phyloP scores from a whole-genome alignment of 164 flowering plant genomes.

The Amborella trichopoda region DNA sequence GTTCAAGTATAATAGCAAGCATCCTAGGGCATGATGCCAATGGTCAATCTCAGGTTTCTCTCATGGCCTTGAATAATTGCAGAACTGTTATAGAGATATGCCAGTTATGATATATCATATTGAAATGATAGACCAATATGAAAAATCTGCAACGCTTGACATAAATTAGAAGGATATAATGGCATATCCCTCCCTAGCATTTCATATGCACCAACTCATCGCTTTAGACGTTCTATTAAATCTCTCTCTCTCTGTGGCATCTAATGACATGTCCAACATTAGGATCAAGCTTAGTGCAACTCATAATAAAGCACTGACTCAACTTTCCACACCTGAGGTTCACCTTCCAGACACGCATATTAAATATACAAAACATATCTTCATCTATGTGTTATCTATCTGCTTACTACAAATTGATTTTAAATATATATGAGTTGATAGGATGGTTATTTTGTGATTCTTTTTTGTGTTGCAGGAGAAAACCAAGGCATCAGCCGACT shows the following conservation, averaged over 20 bases:
- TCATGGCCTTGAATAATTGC: not conserved
- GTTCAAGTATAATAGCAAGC: conserved; percentile 80
- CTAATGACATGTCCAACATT: no score
- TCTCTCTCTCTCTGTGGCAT: no score
- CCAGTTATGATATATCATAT: not conserved
- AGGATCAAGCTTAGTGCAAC: no score
- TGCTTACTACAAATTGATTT: not conserved
- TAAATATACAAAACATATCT: not conserved
- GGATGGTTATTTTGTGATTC: not conserved
- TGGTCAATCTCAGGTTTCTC: conserved; percentile 35
- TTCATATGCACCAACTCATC: not conserved
- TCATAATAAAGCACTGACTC: not conserved
- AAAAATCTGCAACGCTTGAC: no score
- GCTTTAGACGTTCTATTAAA: not conserved
- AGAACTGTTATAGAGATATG: not conserved
- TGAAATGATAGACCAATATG: no score
- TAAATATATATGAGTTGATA: not conserved
- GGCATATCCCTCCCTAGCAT: not conserved
- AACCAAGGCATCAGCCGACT: conserved; percentile 17
- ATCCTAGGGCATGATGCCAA: conserved; percentile 32
- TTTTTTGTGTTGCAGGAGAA: conserved; percentile 34
- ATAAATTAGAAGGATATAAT: not conserved
- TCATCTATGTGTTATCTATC: not conserved
- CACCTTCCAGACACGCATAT: not conserved
- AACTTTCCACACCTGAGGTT: not conserved